A percentile compares a stretch with the other conserved stretches of the same genome.
phyloP scores from a whole-genome alignment of 805 yeast genomes.

The Monosporozyma servazzii region DNA sequence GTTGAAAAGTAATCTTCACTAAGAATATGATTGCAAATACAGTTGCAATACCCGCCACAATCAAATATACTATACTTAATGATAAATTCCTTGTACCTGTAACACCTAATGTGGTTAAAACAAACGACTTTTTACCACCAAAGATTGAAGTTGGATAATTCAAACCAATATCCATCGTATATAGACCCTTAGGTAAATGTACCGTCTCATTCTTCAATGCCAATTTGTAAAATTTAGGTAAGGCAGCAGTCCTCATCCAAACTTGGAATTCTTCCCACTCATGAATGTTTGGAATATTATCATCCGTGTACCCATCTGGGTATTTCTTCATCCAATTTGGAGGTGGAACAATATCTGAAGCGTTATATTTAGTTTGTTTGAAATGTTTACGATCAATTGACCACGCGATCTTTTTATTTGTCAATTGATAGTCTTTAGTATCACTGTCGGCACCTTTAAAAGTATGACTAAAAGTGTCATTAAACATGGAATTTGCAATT shows the following conservation, averaged over 20 bases:
- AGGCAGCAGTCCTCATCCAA: constrained; percentile 91
- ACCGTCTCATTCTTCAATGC: constrained; percentile 63
- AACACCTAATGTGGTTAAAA: constrained; percentile 70
- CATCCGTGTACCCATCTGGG: constrained; percentile 66
- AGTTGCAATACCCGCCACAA: constrained; percentile 71
- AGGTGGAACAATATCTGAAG: constrained; percentile 64
- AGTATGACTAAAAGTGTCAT: constrained; percentile 59
- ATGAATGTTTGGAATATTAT: constrained; percentile 60
- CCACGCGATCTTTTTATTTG: constrained; percentile 61
- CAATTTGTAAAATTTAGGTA: constrained; percentile 79
- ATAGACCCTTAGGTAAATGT: constrained; percentile 54
- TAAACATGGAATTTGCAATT: constrained; percentile 71
- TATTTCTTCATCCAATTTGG: constrained; percentile 68
- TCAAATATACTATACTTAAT: constrained; percentile 74
- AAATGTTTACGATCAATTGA: constrained; percentile 53
- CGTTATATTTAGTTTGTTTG: constrained; percentile 52
- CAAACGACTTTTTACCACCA: constrained; percentile 83
- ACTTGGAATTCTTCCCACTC: constrained; percentile 66
- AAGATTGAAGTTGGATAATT: constrained; percentile 75
- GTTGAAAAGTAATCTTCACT: constrained; percentile 71
- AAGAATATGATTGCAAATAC: constrained; percentile 68
- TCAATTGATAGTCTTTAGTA: constrained; percentile 33
- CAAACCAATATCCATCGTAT: constrained; percentile 55
- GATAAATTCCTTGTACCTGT: constrained; percentile 85
- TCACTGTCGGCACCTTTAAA: constrained; percentile 28